Conservation (phyloP, 192 early-diverging fungal genomes). For the Umbelopsis ramanniana region DNA sequence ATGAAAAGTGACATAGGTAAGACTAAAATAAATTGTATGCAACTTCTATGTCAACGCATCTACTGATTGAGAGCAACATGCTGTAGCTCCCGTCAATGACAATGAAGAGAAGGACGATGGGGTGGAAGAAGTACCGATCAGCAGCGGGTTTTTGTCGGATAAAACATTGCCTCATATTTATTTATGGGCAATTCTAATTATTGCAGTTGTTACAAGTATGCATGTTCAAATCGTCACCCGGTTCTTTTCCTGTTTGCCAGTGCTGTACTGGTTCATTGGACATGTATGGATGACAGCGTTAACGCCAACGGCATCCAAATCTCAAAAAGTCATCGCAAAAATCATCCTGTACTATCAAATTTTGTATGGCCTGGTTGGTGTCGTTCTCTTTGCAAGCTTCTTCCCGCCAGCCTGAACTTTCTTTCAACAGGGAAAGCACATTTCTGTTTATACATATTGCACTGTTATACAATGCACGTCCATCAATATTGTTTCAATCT, state of each 20-base stretch:
- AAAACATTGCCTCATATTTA: constrained; percentile 52
- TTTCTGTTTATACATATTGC: background rate
- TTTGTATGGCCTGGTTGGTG: constrained; percentile 73
- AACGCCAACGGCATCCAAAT: background rate
- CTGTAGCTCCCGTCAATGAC: background rate
- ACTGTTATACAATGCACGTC: background rate
- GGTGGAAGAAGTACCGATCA: background rate
- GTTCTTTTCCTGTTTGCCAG: constrained; percentile 81
- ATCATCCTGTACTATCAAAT: constrained; percentile 68
- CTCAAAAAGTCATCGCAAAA: constrained; percentile 26
- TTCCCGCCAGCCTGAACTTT: constrained; percentile 77
- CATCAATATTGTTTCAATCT: too few species aligned
- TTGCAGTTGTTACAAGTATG: constrained; percentile 71
- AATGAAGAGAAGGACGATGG: background rate
- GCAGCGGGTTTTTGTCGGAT: background rate
- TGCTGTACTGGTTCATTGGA: constrained; percentile 81
- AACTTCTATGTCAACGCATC: background rate
- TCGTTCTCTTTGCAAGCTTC: constrained; percentile 86
- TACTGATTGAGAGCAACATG: too few species aligned
- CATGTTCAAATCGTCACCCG: constrained; percentile 92
- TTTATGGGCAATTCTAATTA: constrained; percentile 67
- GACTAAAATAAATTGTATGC: background rate
- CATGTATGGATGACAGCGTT: constrained; percentile 22
- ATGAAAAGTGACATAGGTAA: background rate
- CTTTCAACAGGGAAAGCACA: background rate